A percentile compares a stretch with the other conserved stretches of the same genome.
Evolutionary conservation across 768 basidiomycete genomes (phyloP).

Genomic region (Hygrophorus russula): DNA sequence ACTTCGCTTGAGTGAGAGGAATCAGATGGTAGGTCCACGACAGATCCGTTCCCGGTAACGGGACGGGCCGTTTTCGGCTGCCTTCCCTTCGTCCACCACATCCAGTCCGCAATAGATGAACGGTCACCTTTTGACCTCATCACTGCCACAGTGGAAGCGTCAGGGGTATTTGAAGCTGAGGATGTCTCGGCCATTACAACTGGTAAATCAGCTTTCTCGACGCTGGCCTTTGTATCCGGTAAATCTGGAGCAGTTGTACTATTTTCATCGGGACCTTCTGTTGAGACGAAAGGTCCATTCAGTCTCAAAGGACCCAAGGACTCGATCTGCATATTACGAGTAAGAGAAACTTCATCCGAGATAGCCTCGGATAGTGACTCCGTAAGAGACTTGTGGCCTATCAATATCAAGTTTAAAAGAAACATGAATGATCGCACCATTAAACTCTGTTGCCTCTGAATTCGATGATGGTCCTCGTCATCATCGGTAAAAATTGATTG

Average conservation of each 20-base stretch:
- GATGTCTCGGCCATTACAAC: not conserved
- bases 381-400: slow-evolving; percentile 29
- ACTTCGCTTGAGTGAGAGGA: slow-evolving; percentile 2
- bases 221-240: not conserved
- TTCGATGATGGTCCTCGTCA: slow-evolving; percentile 32
- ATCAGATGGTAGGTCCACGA: not conserved
- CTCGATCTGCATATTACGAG: slow-evolving; percentile 23
- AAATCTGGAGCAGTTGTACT: not conserved
- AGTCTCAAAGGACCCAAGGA: slow-evolving; percentile 10
- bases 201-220: not conserved
- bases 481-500: slow-evolving; percentile 53
- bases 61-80: slow-evolving; percentile 12
- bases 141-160: slow-evolving; percentile 10
- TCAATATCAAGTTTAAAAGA: slow-evolving; percentile 2
- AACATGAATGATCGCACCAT: slow-evolving; percentile 28
- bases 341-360: slow-evolving; percentile 31
- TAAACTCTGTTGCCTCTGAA: slow-evolving; percentile 48
- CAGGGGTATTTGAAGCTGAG: slow-evolving; percentile 8
- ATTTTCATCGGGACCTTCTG: not conserved
- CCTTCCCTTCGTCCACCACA: slow-evolving; percentile 58
- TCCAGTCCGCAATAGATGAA: slow-evolving; percentile 58
- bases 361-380: slow-evolving; percentile 49
- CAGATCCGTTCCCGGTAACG: not conserved
- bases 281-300: not conserved
- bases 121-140: slow-evolving; percentile 38